Conservation (phyloP, 164 flowering plant species). For the Akebia trifoliata region DNA sequence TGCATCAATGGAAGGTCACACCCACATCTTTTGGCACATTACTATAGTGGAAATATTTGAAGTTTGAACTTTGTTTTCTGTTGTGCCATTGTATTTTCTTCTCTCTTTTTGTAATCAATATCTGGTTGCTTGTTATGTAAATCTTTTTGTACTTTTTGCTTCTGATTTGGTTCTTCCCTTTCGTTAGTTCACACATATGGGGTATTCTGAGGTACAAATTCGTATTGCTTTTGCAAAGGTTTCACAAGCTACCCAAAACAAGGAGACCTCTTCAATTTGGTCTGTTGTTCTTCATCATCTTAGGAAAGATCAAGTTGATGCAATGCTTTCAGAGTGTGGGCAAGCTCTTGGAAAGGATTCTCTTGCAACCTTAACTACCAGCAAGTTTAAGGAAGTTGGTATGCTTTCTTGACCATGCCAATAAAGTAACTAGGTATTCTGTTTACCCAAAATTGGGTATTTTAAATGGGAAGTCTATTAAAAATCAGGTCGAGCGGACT, state of each 20-base stretch:
- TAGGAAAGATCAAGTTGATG: slow-evolving; percentile 44
- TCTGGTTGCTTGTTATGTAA: not conserved
- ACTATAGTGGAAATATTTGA: not conserved
- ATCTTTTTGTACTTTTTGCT: not conserved
- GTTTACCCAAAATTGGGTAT: not conserved
- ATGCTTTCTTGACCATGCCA: slow-evolving; percentile 4
- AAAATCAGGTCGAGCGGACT: slow-evolving; percentile 25
- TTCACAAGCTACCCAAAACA: slow-evolving; percentile 27
- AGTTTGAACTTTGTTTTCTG: not conserved
- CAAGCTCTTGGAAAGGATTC: slow-evolving; percentile 16
- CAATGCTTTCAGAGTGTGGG: slow-evolving; percentile 22
- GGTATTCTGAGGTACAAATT: slow-evolving; percentile 47
- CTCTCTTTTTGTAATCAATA: not conserved
- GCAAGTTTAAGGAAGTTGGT: slow-evolving; percentile 19
- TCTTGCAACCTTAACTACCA: slow-evolving; percentile 18
- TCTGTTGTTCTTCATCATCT: slow-evolving; percentile 46
- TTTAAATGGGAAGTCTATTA: not conserved
- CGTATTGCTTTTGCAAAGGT: slow-evolving; percentile 38
- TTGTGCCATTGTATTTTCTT: not conserved
- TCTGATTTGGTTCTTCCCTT: not conserved
- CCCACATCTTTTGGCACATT: no score
- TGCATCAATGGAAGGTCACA: no score
- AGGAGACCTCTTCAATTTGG: slow-evolving; percentile 47
- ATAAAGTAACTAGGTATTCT: not conserved
- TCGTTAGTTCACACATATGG: slow-evolving; percentile 46